phyloP scores from a whole-genome alignment of 495 filamentous ascomycete species.

The Tuber microsphaerosporum region DNA sequence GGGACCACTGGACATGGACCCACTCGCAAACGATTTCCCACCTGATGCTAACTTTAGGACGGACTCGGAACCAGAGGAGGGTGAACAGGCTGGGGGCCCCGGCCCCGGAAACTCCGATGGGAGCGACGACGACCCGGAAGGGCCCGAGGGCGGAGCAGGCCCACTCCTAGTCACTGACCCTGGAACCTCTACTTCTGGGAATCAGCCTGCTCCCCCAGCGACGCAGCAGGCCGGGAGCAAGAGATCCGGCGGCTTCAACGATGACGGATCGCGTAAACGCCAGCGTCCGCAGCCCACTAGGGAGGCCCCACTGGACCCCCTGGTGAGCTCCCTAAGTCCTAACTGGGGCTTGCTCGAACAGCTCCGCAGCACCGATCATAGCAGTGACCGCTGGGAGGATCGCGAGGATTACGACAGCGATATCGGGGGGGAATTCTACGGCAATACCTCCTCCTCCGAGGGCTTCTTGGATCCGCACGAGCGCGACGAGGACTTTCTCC shows the following conservation, averaged over 20 bases:
- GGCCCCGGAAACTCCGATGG: not conserved
- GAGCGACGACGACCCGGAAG: not conserved
- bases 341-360: not conserved
- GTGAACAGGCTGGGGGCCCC: not conserved
- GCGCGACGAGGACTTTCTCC: not conserved
- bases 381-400: not conserved
- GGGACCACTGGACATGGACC: not conserved
- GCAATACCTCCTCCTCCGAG: not conserved
- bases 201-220: not conserved
- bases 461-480: constrained; percentile 3
- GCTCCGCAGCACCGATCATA: not conserved
- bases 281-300: not conserved
- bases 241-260: not conserved
- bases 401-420: not conserved
- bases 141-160: not conserved
- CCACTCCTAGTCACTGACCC: no score
- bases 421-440: not conserved
- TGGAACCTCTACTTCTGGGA: no score
- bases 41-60: not conserved
- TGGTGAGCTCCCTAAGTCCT: no score
- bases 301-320: not conserved
- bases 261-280: not conserved
- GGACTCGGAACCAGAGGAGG: not conserved
- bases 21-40: not conserved
- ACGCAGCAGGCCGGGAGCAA: not conserved